Evolutionary conservation across 192 early-diverging fungal genomes (phyloP), one percentile per base, ranked within the genome.

Genomic region (Dissophora globulifera): DNA sequence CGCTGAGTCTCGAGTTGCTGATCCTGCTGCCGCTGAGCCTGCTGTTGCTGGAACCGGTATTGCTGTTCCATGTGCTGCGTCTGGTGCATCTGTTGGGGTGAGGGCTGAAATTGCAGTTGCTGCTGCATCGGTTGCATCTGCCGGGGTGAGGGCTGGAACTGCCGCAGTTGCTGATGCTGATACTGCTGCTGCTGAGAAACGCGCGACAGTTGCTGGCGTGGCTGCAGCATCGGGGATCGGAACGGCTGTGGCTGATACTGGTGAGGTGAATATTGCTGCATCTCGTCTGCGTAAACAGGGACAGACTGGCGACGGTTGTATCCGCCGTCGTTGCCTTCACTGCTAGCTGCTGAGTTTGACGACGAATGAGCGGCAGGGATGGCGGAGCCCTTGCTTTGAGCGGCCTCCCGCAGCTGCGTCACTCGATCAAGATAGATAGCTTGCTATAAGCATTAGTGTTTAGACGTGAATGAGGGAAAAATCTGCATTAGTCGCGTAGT

Each of bases 341-440:
- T 41, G 11, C 53, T 32, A 4, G 45, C 50, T 42, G 29, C 33
- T 30, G 59, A 29, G 15, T 58, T 33, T 15, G 47, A 52, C 3
- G 45, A 17, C 13, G 42, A 54, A 20, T 25, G 27, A 1, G 19
- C 26, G 1, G 17, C 15, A 35, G 32, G 45, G n/a, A 47, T 2
- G 7, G 12, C 42, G 16, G 15, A 42, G n/a, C 17, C 29, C 16
- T 46, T 60, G 25, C 26, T 41, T 40, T 41, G 17, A 4, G 49
- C 56, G 6, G 62, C n/a, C 32, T 65, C 72, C 38, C 29, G 61
- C 19, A 76, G 26, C 20, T 76, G 72, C 7, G 45, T 27, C 38
- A 76, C 72, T 43, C 72, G 46, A 40, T 76, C 72, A 26, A 76
- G 72, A 41, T 76, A 76, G 52, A 76, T 67, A 0, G 71, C 56